Base-by-base conservation (phyloP, 371 early-diverging fungal genomes). In the Haplosporangium sp. region DNA sequence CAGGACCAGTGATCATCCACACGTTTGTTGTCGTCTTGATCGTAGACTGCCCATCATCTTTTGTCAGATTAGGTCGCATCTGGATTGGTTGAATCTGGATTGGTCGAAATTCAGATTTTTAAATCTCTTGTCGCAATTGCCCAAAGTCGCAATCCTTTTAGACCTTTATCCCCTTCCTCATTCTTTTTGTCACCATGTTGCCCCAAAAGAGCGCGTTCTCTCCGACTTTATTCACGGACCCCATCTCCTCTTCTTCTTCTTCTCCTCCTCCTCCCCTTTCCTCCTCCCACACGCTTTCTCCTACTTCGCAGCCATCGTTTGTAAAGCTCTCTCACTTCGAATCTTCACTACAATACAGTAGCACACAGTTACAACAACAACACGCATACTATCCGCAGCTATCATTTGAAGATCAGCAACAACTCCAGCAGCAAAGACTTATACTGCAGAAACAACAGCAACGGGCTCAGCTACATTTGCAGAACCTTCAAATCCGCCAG, bases 361-460 rank as follows among this genome's bases (percentile, higher is more conserved):
- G 23, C 2, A 21, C n/a, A n/a, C 43, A 46, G 42, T n/a, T 37
- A 38, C 64, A 55, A 9, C 55, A 54, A 6, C 52, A 59, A n/a
- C 47, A 6, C 4, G 13, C 18, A 12, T n/a, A 12, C 20, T 41
- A 61, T 12, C 61, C 29, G 5, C 52, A 11, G 41, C 41, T 18
- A 13, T n/a, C 42, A 14, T 41, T 14, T 18, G 41, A 11, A 53
- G 23, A 16, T 10, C 56, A 48, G 16, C 53, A 36, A 10, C 29
- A 64, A n/a, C 42, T 69, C 18, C 56, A 55, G 58, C 74, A 69
- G 13, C 74, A 65, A 37, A 20, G 67, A n/a, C 47, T 64, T 16
- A 52, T 64, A 29, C 74, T 74, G 29, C 61, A 68, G 20, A 64
- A 55, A 8, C 74, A 74, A 0, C 64, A 68, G 23, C 69, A 54